Evolutionary conservation across 192 early-diverging fungal species (phyloP).

Genomic region (Gigaspora rosea): DNA sequence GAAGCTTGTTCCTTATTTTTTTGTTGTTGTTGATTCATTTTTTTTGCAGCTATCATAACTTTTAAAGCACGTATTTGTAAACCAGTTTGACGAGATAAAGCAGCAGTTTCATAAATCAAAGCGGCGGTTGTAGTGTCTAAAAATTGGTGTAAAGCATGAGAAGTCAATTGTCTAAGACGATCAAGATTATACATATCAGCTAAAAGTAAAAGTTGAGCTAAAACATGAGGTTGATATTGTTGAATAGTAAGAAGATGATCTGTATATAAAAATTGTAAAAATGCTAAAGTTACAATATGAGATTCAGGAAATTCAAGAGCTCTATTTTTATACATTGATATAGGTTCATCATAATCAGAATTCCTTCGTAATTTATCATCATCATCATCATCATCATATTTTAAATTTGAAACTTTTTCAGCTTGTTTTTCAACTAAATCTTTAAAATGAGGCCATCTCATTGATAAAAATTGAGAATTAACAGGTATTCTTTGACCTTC

Average conservation of each 20-base stretch:
- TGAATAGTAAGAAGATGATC: constrained; percentile 64
- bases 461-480: constrained; percentile 54
- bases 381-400: constrained; percentile 33
- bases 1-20: constrained; percentile 42
- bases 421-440: constrained; percentile 45
- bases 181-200: constrained; percentile 62
- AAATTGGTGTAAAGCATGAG: constrained; percentile 61
- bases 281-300: constrained; percentile 55
- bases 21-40: constrained; percentile 51
- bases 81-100: constrained; percentile 60
- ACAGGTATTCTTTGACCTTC: constrained; percentile 57
- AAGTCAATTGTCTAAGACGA: constrained; percentile 57
- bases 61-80: constrained; percentile 61
- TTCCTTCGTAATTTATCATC: constrained; percentile 11
- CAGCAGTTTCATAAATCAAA: constrained; percentile 67
- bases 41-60: constrained; percentile 57
- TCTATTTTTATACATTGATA: constrained; percentile 47
- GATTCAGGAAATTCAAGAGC: constrained; percentile 49
- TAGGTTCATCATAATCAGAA: constrained; percentile 33
- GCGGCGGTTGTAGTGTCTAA: constrained; percentile 62
- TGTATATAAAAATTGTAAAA: constrained; percentile 70
- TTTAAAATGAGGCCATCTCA: constrained; percentile 62
- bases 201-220: constrained; percentile 62
- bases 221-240: constrained; percentile 62
- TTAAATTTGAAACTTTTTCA: constrained; percentile 19